A percentile compares a stretch with the other conserved stretches of the same genome.
phyloP scores from a whole-genome alignment of 306 rosid genomes.

The Albizia julibrissin region DNA sequence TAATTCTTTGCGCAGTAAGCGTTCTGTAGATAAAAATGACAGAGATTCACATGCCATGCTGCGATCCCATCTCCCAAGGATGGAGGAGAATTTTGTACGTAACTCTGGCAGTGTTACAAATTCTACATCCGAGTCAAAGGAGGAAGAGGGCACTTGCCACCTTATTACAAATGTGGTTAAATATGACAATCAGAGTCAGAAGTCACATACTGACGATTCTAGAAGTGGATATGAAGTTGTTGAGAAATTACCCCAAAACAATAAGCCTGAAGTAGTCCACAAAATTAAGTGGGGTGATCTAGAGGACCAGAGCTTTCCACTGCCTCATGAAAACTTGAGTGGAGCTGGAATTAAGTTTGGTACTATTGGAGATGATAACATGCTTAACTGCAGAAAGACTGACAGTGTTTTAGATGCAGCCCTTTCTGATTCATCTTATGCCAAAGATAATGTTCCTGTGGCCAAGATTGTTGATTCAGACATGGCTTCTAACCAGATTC shows the following conservation, averaged over 20 bases:
- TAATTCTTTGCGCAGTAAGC: conserved; percentile 41
- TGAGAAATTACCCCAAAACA: conserved; percentile 44
- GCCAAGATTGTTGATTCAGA: conserved; percentile 37
- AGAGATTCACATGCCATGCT: conserved; percentile 45
- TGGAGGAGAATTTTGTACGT: conserved; percentile 44
- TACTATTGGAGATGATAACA: conserved; percentile 74
- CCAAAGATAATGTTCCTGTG: conserved; percentile 45
- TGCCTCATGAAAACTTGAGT: conserved; percentile 50
- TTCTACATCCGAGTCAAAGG: conserved; percentile 44
- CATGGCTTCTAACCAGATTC: conserved; percentile 42
- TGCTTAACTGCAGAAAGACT: conserved; percentile 51
- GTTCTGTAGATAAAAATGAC: conserved; percentile 39
- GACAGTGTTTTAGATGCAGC: conserved; percentile 41
- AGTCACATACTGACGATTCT: conserved; percentile 43
- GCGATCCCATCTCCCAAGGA: conserved; percentile 50
- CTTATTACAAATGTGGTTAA: conserved; percentile 37
- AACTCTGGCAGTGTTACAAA: conserved; percentile 41
- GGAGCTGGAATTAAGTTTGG: conserved; percentile 91
- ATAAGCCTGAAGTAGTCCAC: conserved; percentile 46
- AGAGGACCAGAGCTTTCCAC: conserved; percentile 55
- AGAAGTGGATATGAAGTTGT: conserved; percentile 44
- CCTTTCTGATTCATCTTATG: conserved; percentile 33
- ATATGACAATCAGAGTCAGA: conserved; percentile 43
- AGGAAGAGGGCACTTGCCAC: conserved; percentile 34
- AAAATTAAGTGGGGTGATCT: conserved; percentile 68